These are phyloP conservation scores for Echeveria elegans DNA, from an alignment of 164 flowering plant genomes.

Conservation along the genomic window DNA sequence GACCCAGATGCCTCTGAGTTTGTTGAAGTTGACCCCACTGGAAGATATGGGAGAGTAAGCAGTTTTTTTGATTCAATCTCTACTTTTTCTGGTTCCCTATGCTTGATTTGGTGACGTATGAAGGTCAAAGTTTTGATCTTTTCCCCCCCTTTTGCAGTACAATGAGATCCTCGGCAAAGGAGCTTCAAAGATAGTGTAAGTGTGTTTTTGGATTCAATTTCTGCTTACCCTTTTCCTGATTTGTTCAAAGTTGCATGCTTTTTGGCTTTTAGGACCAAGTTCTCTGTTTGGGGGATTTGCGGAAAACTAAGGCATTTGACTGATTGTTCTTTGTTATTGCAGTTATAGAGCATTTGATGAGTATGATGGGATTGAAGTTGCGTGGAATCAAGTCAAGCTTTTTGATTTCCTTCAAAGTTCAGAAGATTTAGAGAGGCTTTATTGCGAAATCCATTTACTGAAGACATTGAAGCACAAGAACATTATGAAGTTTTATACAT, in stretches of 20 bases:
- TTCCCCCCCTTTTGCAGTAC: conserved; percentile 19
- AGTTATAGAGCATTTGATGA: conserved; percentile 26
- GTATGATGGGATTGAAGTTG: conserved; percentile 26
- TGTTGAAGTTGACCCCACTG: conserved; percentile 10
- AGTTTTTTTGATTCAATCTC: not conserved
- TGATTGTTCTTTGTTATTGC: not conserved
- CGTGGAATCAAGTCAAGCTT: conserved; percentile 32
- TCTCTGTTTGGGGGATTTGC: too few species aligned
- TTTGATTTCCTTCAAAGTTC: conserved; percentile 20
- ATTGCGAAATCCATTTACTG: conserved; percentile 24
- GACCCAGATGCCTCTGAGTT: conserved; percentile 1
- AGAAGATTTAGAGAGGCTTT: conserved; percentile 26
- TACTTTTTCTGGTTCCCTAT: not conserved
- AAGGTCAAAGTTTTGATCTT: not conserved
- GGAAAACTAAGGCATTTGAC: not conserved
- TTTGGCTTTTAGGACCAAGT: too few species aligned
- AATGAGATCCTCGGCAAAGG: conserved; percentile 24
- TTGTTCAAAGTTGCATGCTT: not conserved
- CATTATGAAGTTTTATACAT: conserved; percentile 28
- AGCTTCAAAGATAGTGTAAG: conserved; percentile 28
- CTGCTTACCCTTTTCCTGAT: conserved; percentile 1
- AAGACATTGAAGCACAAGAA: conserved; percentile 27
- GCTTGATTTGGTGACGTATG: not conserved
- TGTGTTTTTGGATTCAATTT: not conserved
- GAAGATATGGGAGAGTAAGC: conserved; percentile 9